These are phyloP conservation scores for Kitagawia praeruptora DNA, from an alignment of 129 eudicot genomes.

Conservation along the genomic window DNA sequence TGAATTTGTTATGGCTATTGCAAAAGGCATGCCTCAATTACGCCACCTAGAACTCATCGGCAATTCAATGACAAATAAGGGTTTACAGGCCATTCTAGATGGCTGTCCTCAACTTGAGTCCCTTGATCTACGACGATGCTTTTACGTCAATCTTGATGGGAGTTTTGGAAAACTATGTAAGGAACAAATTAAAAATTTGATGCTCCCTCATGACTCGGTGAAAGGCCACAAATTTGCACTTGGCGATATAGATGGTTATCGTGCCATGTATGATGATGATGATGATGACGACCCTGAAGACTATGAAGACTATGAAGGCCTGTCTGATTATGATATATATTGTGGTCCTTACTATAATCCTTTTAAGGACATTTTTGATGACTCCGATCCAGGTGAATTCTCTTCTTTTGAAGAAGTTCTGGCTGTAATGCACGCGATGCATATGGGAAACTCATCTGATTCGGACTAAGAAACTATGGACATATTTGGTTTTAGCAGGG, in stretches of 20 bases:
- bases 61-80: constrained; percentile 15
- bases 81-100: constrained; percentile 23
- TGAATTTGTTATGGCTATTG: constrained; percentile 17
- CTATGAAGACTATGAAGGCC: constrained; percentile 9
- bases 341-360: constrained; percentile 5
- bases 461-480: background rate
- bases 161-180: constrained; percentile 14
- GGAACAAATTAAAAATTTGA: constrained; percentile 16
- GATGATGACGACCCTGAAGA: background rate
- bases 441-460: background rate
- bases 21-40: constrained; percentile 18
- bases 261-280: background rate
- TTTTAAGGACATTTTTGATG: background rate
- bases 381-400: background rate
- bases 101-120: constrained; percentile 21
- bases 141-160: constrained; percentile 14
- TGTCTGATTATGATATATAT: constrained; percentile 10
- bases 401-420: background rate
- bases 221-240: background rate
- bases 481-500: background rate
- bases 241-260: background rate
- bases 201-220: constrained; percentile 4
- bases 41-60: constrained; percentile 25
- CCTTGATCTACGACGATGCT: constrained; percentile 29
- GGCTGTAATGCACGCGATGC: background rate